Percentiles rank a stretch among this genome's conserved stretches.
Evolutionary conservation across 176 grass and related monocot species (phyloP).

Genomic region (Thalia dealbata): DNA sequence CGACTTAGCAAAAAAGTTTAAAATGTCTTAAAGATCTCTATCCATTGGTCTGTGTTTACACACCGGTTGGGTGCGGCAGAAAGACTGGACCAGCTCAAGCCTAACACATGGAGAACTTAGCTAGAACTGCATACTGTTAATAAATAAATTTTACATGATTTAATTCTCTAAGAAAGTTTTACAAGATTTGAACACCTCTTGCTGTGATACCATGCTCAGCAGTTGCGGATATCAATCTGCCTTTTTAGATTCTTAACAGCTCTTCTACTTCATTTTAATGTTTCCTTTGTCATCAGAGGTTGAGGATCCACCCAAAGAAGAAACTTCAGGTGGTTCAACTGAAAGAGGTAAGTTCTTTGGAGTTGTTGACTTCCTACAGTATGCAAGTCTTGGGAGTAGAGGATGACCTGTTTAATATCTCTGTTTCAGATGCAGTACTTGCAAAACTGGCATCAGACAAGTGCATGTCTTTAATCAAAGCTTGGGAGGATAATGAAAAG

Average conservation of each 20-base stretch:
- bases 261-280: background rate
- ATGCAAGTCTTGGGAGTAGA: background rate
- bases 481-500: constrained; percentile 83
- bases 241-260: background rate
- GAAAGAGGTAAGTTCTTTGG: constrained; percentile 41
- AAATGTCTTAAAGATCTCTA: no score
- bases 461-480: constrained; percentile 58
- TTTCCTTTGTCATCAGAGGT: constrained; percentile 25
- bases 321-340: constrained; percentile 28
- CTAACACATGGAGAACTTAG: no score
- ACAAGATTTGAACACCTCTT: background rate
- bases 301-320: constrained; percentile 18
- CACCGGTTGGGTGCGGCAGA: no score
- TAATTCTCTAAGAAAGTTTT: no score
- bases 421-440: constrained; percentile 45
- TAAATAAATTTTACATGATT: no score
- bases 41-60: no score
- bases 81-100: no score
- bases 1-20: no score
- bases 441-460: constrained; percentile 59
- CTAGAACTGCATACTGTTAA: no score
- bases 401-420: background rate
- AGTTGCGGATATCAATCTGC: no score
- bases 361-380: background rate
- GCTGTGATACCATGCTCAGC: background rate